Evolutionary conservation across 495 filamentous ascomycete species (phyloP).

Genomic region (Evernia prunastri): DNA sequence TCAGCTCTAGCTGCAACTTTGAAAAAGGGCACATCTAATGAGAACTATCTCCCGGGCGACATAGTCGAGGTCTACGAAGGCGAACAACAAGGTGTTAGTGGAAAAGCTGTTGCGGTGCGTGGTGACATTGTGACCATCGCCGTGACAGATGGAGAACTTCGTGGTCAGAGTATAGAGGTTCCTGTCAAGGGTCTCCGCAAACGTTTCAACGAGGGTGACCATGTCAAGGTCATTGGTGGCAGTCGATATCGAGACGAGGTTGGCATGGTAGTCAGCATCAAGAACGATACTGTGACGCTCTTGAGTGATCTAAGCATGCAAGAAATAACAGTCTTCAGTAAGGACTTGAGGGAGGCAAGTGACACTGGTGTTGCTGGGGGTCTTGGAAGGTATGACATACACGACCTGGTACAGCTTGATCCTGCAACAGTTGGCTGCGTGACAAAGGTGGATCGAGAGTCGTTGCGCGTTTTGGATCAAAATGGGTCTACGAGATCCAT

Average conservation of each 20-base stretch:
- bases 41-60: slow-evolving; percentile 84
- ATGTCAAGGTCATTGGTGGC: slow-evolving; percentile 96
- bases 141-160: slow-evolving; percentile 77
- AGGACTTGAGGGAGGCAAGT: slow-evolving; percentile 85
- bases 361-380: slow-evolving; percentile 77
- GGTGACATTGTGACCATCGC: slow-evolving; percentile 85
- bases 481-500: slow-evolving; percentile 74
- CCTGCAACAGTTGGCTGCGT: slow-evolving; percentile 85
- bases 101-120: slow-evolving; percentile 79
- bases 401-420: slow-evolving; percentile 92
- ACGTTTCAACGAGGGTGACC: slow-evolving; percentile 86
- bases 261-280: slow-evolving; percentile 92
- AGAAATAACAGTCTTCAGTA: slow-evolving; percentile 97
- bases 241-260: slow-evolving; percentile 90
- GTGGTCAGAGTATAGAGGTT: slow-evolving; percentile 81
- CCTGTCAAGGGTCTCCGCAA: slow-evolving; percentile 91
- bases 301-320: slow-evolving; percentile 83
- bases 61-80: slow-evolving; percentile 92
- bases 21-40: slow-evolving; percentile 67
- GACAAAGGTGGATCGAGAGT: slow-evolving; percentile 91
- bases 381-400: slow-evolving; percentile 78
- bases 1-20: slow-evolving; percentile 79
- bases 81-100: slow-evolving; percentile 86
- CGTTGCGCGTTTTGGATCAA: slow-evolving; percentile 83
- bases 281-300: slow-evolving; percentile 83